These are phyloP conservation scores for Ustilago xerochloae DNA, from an alignment of 1,284 basidiomycete species.

Conservation along the genomic window DNA sequence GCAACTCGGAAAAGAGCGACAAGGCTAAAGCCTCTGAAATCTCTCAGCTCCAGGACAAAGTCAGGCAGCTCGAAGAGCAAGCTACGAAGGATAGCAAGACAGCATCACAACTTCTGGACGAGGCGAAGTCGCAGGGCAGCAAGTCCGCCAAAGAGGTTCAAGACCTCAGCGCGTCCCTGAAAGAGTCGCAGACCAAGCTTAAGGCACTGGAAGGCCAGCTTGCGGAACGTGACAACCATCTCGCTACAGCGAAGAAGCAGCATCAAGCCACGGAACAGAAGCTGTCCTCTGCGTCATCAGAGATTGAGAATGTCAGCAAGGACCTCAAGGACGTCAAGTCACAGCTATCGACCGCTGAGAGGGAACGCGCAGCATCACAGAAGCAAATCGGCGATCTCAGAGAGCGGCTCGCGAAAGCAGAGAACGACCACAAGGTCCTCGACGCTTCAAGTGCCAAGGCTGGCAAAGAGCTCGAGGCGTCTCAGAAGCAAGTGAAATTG, in stretches of 20 bases:
- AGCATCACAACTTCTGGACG: conserved; percentile 13
- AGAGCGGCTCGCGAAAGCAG: conserved; percentile 15
- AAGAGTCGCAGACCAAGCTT: conserved; percentile 11
- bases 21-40: conserved; percentile 22
- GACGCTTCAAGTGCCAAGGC: conserved; percentile 11
- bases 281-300: conserved; percentile 9
- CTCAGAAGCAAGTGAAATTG: conserved; percentile 21
- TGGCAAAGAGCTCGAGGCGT: conserved; percentile 24
- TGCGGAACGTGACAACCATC: conserved; percentile 14
- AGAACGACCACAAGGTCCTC: conserved; percentile 26
- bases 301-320: conserved; percentile 8
- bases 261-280: conserved; percentile 12
- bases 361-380: conserved; percentile 10
- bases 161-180: conserved; percentile 17
- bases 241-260: conserved; percentile 11
- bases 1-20: conserved; percentile 14
- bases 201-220: conserved; percentile 20
- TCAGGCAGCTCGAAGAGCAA: conserved; percentile 29
- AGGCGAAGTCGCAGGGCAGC: conserved; percentile 20
- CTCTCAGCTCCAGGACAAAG: conserved; percentile 24
- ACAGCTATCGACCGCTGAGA: conserved; percentile 9
- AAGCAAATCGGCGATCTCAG: conserved; percentile 26
- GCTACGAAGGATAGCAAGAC: conserved; percentile 9
- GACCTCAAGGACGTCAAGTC: conserved; percentile 19
- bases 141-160: conserved; percentile 21